phyloP scores from a whole-genome alignment of 2,329 filamentous ascomycete genomes.

The Colletotrichum sp. region DNA sequence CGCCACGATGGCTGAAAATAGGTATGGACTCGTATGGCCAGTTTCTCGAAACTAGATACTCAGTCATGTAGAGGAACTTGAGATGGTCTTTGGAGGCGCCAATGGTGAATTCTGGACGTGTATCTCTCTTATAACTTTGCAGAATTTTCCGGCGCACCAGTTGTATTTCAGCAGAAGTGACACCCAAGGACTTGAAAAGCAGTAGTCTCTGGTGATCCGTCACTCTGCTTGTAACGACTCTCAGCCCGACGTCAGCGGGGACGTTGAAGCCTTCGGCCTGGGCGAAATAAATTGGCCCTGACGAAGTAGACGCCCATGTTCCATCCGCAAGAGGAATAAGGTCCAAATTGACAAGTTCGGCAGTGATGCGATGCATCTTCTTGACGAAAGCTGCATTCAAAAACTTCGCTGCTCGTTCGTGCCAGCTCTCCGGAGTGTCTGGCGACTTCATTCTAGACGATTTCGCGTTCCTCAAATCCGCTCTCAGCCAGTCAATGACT shows the following conservation, averaged over 20 bases:
- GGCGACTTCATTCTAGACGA: background rate
- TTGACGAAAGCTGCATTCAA: background rate
- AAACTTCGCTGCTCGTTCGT: background rate
- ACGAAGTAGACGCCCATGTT: background rate
- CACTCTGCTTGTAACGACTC: background rate
- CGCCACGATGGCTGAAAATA: background rate
- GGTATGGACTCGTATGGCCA: background rate
- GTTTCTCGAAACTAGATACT: accelerated
- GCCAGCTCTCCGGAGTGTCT: background rate
- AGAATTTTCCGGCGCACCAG: background rate
- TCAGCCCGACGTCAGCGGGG: background rate
- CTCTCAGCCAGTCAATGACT: background rate
- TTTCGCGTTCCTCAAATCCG: background rate
- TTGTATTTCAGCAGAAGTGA: background rate
- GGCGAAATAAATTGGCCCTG: background rate
- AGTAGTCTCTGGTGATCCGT: background rate
- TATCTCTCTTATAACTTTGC: accelerated
- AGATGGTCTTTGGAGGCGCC: background rate
- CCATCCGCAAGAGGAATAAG: background rate
- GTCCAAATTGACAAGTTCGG: background rate
- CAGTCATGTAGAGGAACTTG: background rate
- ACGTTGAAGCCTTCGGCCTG: background rate
- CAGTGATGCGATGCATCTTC: background rate
- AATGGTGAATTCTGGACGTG: background rate
- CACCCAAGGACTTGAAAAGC: background rate